phyloP scores from a whole-genome alignment of 495 filamentous ascomycete genomes.

The Hypoxylon lenormandii region DNA sequence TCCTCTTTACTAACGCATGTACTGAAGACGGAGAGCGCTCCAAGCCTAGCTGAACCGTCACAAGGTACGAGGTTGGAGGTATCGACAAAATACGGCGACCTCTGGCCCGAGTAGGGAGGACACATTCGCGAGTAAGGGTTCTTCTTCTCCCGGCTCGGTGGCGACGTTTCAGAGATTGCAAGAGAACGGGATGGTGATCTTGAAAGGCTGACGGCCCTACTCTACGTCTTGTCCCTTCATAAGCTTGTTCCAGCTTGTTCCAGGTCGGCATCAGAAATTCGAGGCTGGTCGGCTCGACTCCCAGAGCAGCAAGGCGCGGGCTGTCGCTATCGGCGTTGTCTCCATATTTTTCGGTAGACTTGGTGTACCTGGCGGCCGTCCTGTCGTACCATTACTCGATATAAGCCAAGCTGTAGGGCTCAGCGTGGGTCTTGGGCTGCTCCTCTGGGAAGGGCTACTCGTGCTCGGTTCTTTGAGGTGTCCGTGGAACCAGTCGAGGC shows the following conservation, averaged over 20 bases:
- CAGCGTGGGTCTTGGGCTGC: not conserved
- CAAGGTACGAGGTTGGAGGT: not conserved
- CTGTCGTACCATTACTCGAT: not conserved
- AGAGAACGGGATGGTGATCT: not conserved
- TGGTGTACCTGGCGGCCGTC: not conserved
- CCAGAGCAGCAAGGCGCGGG: not conserved
- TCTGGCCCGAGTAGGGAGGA: not conserved
- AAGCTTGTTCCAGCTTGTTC: not conserved
- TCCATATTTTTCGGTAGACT: not conserved
- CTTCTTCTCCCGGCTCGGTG: not conserved
- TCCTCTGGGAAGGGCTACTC: not conserved
- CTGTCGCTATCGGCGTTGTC: too few relatives aligned
- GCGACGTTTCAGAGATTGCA: not conserved
- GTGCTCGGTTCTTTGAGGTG: not conserved
- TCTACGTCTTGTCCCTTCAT: not conserved
- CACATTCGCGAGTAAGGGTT: not conserved
- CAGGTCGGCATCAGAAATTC: not conserved
- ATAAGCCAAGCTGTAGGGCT: not conserved
- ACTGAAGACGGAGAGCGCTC: not conserved
- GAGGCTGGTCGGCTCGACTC: not conserved
- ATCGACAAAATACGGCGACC: not conserved
- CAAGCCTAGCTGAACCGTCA: not conserved
- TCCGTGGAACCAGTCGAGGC: not conserved
- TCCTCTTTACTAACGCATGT: not conserved
- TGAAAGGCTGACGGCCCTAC: conserved; percentile 3